Evolutionary conservation across 108 stramenopile genomes (phyloP).

Genomic region (Nitzschia putrida): DNA sequence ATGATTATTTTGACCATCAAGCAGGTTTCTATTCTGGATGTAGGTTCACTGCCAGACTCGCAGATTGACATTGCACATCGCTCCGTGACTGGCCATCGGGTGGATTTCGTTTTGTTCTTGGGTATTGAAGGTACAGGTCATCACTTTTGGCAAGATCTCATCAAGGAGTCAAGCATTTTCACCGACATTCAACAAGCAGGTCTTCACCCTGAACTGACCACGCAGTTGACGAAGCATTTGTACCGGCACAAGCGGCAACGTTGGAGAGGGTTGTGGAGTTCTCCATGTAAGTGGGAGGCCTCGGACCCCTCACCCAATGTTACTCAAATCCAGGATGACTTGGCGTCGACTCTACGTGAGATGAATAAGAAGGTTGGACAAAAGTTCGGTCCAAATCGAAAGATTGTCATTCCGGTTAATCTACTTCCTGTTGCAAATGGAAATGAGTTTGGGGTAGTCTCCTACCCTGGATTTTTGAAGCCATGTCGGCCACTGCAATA

Average conservation of each 20-base stretch:
- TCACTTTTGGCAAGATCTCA: constrained; percentile 16
- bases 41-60: too few relatives aligned
- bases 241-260: constrained; percentile 1
- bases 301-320: neutral
- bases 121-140: constrained; percentile 39
- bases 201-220: constrained; percentile 5
- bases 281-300: constrained; percentile 5
- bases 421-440: neutral
- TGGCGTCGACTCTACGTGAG: neutral
- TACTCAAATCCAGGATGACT: neutral
- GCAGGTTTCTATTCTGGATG: too few relatives aligned
- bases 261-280: constrained; percentile 8
- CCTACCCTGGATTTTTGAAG: constrained; percentile 25
- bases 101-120: constrained; percentile 24
- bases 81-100: neutral
- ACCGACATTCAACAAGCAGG: neutral
- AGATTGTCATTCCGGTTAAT: neutral
- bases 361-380: neutral
- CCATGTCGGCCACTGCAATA: constrained; percentile 22
- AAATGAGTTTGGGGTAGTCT: constrained; percentile 13
- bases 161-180: constrained; percentile 6
- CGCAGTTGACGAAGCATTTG: neutral
- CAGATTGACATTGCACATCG: too few relatives aligned
- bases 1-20: too few relatives aligned
- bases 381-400: neutral